phyloP scores from a whole-genome alignment of 345 rosid genomes.

The Populus ilicifolia region DNA sequence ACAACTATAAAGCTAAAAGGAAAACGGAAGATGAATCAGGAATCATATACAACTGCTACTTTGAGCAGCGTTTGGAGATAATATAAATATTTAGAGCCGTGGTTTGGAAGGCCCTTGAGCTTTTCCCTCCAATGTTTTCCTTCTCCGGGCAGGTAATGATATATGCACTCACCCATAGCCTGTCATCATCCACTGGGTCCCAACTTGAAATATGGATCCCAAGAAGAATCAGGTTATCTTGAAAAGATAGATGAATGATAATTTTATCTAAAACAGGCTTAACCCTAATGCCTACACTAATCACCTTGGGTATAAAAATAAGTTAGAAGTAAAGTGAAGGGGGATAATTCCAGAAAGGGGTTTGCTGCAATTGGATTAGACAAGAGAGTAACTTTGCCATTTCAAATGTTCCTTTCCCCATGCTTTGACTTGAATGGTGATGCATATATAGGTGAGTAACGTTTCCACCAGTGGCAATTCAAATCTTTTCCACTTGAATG shows the following conservation, averaged over 20 bases:
- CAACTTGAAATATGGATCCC: not conserved
- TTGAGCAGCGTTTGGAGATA: not conserved
- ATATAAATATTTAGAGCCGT: not conserved
- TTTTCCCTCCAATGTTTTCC: not conserved
- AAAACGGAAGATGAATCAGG: not conserved
- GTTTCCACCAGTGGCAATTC: not conserved
- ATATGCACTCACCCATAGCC: not conserved
- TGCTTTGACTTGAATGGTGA: not conserved
- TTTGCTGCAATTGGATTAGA: not conserved
- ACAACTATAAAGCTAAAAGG: conserved; percentile 10
- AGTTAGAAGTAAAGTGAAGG: not conserved
- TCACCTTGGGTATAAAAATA: not conserved
- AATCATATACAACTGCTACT: not conserved
- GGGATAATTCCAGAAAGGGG: not conserved
- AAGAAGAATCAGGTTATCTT: not conserved
- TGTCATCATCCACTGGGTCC: not conserved
- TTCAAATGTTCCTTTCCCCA: not conserved
- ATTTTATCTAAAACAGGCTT: not conserved
- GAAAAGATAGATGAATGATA: not conserved
- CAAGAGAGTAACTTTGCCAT: not conserved
- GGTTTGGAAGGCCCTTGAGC: not conserved
- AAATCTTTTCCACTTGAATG: not conserved
- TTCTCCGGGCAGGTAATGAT: not conserved
- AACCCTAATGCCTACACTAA: not conserved
- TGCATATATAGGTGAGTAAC: not conserved